Base-by-base conservation (phyloP, 371 early-diverging fungal species). In the Rhizopus stolonifer region DNA sequence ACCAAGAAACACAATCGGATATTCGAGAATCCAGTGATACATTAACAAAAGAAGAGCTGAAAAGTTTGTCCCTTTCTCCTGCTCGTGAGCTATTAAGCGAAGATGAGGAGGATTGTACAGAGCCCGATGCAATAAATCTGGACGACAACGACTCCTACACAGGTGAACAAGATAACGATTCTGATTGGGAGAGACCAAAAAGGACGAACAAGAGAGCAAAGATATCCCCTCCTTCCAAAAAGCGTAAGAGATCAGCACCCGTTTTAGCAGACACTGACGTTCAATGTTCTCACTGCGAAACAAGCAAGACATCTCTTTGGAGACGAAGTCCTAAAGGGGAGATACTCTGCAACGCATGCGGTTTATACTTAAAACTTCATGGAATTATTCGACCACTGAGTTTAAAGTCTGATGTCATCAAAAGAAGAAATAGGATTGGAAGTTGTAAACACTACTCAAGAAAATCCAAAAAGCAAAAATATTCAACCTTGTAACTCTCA, bases 281-380 rank as follows among this genome's bases (percentile, higher is more conserved):
- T 22, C 34, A 52, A 40, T 68, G 68, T 23, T 57, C 46, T 22
- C 60, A 68, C 36, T 68, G 68, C 50, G 52, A 46, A 46, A 68
- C 68, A 11, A 60, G 58, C n/a, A 68, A 52, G 23, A 68, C 68
- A 29, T 64, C 68, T 8, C 50, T 68, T 18, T 68, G 68, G 68
- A 42, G 67, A 46, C 63, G 67, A 18, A 63, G 63, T 36, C 57
- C 64, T 24, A 55, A 67, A 31, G 67, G 67, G n/a, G 40, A 43
- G 22, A 53, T 64, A 17, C 50, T 67, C 14, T 67, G 67, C 34
- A 67, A 67, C 52, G 67, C 67, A 23, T 67, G 67, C 38, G 67
- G 67, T 1, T 49, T 67, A n/a, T 67, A 62, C 29, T 43, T 67
- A 21, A 67, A 67, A 47, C 54, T 67, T n/a, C 67, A 67, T 63